phyloP scores from a whole-genome alignment of 2,329 filamentous ascomycete species.

The Emericellopsis atlantica region DNA sequence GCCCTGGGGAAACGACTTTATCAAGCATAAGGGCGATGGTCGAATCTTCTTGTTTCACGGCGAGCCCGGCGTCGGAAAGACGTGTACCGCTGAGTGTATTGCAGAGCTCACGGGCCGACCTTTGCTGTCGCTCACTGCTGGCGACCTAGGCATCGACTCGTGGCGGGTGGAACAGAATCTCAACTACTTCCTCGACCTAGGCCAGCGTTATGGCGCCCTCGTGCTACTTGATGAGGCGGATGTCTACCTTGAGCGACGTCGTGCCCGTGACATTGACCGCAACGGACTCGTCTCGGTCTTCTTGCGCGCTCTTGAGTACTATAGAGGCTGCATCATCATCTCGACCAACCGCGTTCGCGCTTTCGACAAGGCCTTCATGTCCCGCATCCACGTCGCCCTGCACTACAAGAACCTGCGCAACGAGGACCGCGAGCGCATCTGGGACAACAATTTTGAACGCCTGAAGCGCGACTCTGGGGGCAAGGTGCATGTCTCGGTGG shows the following conservation, averaged over 20 bases:
- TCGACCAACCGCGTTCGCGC: slow-evolving; percentile 35
- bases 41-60: slow-evolving; percentile 39
- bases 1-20: slow-evolving; percentile 32
- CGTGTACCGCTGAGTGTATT: slow-evolving; percentile 41
- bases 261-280: slow-evolving; percentile 25
- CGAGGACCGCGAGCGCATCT: slow-evolving; percentile 29
- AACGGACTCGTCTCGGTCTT: slow-evolving; percentile 36
- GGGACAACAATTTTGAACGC: slow-evolving; percentile 31
- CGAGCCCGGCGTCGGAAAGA: slow-evolving; percentile 43
- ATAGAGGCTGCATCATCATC: slow-evolving; percentile 34
- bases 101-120: slow-evolving; percentile 37
- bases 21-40: slow-evolving; percentile 36
- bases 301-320: slow-evolving; percentile 37
- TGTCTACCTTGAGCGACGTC: slow-evolving; percentile 43
- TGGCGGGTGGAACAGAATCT: slow-evolving; percentile 27
- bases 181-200: slow-evolving; percentile 33
- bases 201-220: slow-evolving; percentile 34
- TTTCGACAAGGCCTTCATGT: slow-evolving; percentile 35
- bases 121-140: slow-evolving; percentile 35
- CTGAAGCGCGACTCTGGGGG: slow-evolving; percentile 25
- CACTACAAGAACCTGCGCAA: slow-evolving; percentile 28
- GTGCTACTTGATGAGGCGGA: slow-evolving; percentile 48
- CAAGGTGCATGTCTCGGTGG: slow-evolving; percentile 21
- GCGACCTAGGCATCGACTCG: slow-evolving; percentile 29
- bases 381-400: slow-evolving; percentile 34